Evolutionary conservation across 257 asterid genomes (phyloP).

Genomic region (Nicotiana knightiana): DNA sequence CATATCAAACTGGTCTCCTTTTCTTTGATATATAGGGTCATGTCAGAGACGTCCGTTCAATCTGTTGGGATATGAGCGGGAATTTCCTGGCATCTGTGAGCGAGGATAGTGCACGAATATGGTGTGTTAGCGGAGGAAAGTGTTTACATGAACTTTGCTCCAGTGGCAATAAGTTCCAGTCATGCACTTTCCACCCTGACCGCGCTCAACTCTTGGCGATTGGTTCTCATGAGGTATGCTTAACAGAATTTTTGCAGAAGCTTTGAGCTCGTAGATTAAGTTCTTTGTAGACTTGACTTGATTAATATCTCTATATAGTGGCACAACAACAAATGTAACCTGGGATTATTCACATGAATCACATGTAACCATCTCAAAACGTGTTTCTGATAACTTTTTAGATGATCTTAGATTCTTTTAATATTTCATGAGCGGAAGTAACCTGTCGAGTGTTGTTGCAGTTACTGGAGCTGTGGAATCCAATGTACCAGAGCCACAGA

Average conservation of each 20-base stretch:
- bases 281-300: neutral
- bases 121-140: slow-evolving; percentile 28
- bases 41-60: slow-evolving; percentile 26
- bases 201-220: slow-evolving; percentile 29
- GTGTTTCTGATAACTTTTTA: too few species aligned
- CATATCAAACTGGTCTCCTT: neutral
- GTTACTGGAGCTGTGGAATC: slow-evolving; percentile 46
- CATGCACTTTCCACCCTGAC: slow-evolving; percentile 43
- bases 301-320: neutral
- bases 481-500: slow-evolving; percentile 18
- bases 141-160: slow-evolving; percentile 24
- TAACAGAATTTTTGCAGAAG: neutral
- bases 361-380: too few species aligned
- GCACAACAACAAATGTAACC: neutral
- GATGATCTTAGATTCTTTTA: neutral
- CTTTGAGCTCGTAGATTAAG: neutral
- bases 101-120: slow-evolving; percentile 39
- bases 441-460: slow-evolving; percentile 12
- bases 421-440: too few species aligned
- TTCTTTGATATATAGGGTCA: slow-evolving; percentile 32
- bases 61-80: slow-evolving; percentile 41
- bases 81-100: slow-evolving; percentile 36
- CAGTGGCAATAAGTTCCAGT: slow-evolving; percentile 27
- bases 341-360: too few species aligned
- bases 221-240: slow-evolving; percentile 40